Evolutionary conservation across 1,139 yeast genomes (phyloP).

Genomic region (Blastobotrys malaysiensis): DNA sequence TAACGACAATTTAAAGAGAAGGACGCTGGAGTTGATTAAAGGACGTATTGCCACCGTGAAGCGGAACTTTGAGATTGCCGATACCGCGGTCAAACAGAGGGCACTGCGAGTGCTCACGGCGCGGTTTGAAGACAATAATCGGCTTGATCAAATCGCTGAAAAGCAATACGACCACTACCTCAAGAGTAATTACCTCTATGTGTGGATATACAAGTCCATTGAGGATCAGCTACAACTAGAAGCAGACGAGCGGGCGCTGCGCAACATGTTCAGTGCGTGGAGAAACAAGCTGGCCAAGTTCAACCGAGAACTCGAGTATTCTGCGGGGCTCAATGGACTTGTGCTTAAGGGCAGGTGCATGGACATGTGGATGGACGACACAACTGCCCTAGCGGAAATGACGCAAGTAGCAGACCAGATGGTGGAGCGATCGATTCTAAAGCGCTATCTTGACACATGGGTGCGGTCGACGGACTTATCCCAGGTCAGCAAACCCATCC

Average conservation of each 20-base stretch:
- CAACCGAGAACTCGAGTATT: not conserved
- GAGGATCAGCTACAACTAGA: not conserved
- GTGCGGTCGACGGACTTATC: slow-evolving; percentile 4
- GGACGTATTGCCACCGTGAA: not conserved
- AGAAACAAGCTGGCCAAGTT: not conserved
- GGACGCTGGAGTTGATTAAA: not conserved
- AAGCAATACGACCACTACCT: not conserved
- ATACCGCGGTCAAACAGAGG: not conserved
- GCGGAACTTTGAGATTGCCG: not conserved
- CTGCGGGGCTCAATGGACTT: not conserved
- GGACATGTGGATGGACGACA: slow-evolving; percentile 2
- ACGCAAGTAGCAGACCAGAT: slow-evolving; percentile 7
- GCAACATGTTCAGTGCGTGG: not conserved
- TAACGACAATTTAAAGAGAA: not conserved
- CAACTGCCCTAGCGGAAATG: slow-evolving; percentile 2
- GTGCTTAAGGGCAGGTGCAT: not conserved
- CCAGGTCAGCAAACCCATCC: not conserved
- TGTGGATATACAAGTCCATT: slow-evolving; percentile 2
- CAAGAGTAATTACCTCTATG: not conserved
- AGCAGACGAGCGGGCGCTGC: not conserved
- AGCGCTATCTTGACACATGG: slow-evolving; percentile 4
- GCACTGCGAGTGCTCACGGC: not conserved
- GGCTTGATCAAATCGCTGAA: not conserved
- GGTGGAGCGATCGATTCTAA: slow-evolving; percentile 4
- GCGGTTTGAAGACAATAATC: not conserved